Base-by-base conservation (phyloP, 2,329 filamentous ascomycete species). In the Penicillium rolfsii region DNA sequence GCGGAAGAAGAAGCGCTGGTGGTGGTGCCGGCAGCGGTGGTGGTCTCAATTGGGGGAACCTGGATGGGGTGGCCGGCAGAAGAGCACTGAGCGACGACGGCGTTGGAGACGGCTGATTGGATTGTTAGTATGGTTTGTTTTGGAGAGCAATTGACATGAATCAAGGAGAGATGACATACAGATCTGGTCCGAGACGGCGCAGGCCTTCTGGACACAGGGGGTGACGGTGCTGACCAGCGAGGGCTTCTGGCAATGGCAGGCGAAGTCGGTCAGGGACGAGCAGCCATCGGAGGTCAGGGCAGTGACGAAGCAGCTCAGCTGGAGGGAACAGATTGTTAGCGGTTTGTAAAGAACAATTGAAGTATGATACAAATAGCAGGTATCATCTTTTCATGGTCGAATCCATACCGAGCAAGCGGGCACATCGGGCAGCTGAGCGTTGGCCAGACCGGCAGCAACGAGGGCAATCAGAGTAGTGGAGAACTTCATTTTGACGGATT, bases 241-340 rank as follows among this genome's bases (percentile, higher is more conserved):
- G 45, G 79, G 72, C 71, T 81, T 79, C 68, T 77, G 68, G 74
- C 81, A 83, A 72, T 82, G 80, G 71, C 80, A 82, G 38, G 75
- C 76, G 69, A 83, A 83, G 74, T 84, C 81, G 62, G 74, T 77
- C 36, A 83, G 67, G 14, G 58, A 16, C n/a, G 72, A 64, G 75
- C 82, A 84, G 61, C 81, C 81, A 65, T 82, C 80, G 33, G 48
- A 64, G 56, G 58, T 60, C 43, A 83, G 73, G 40, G 79, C 74
- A 14, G 55, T 62, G 58, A 82, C 43, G 70, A 84, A 81, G 73
- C 82, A 84, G 64, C 65, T 67, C 16, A 82, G 64, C 81, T 33
- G 30, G 30, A 33, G 30, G 11, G 30, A 33, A 33, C 1, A 33
- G 8, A 33, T 8, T 33, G 11, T 33, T 33, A 33, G 48, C 3